Base-by-base conservation (phyloP, 208 protist genomes). In the Lotmaria passim region DNA sequence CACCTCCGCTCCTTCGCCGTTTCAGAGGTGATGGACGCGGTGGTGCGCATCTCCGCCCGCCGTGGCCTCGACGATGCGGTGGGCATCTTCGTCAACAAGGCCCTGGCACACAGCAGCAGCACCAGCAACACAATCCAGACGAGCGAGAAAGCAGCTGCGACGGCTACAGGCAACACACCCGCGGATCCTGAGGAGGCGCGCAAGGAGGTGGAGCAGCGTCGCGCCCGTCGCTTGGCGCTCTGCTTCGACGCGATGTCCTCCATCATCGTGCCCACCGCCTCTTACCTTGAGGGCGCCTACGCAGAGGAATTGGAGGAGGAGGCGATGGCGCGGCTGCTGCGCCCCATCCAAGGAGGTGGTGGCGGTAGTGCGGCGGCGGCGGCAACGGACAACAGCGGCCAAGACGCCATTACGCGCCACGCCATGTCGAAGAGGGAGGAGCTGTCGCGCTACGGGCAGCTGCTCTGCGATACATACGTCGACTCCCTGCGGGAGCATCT, bases 401-500 rank as follows among this genome's bases (percentile, higher is more conserved):
- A 61, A 19, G 39, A 74, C 10, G 52, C 74, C 12, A 67, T 24
- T 53, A 12, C 12, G 36, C 36, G 26, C 8, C 57, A 57, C 23
- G 57, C 47, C 43, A 6, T 34, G 38, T 75, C 69, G 7, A 63
- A 50, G 62, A 69, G 65, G 41, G 81, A 81, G 15, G 79, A 83
- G 34, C 43, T 94, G 10, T 41, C 74, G 41, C 84, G 84, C 34
- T 86, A 87, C 75, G 79, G 73, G 0, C 82, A 92, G 66, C 69
- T 92, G 17, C 79, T 94, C 34, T 88, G 76, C 61, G 89, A 92
- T 73, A 90, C 78, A 4, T 91, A 92, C 78, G 81, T 90, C 61
- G 85, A 94, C 62, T 77, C 83, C 0, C 75, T 94, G 34, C 82
- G 81, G 30, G 66, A 80, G 33, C 61, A 69, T 43, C 72, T 86